phyloP scores from a whole-genome alignment of 73 alveolate species.

The Tetrahymena thermophila region DNA sequence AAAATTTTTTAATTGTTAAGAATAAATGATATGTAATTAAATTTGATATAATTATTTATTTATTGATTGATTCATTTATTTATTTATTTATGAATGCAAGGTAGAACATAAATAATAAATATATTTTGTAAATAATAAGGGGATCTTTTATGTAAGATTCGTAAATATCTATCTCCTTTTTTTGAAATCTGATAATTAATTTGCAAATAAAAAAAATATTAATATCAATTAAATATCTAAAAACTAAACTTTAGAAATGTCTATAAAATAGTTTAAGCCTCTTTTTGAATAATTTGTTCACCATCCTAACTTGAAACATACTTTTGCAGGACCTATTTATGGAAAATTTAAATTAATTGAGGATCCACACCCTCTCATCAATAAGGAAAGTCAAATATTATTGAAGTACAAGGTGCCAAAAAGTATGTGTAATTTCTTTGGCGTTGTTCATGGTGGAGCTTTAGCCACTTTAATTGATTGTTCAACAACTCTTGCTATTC shows the following conservation, averaged over 20 bases:
- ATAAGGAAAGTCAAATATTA: not conserved
- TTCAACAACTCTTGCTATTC: constrained; percentile 44
- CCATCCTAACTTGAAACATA: not conserved
- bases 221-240: not conserved
- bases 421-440: constrained; percentile 31
- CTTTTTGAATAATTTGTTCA: not conserved
- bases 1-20: no score
- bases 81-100: no score
- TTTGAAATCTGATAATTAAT: not conserved
- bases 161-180: not conserved
- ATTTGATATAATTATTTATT: no score
- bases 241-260: not conserved
- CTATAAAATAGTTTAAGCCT: not conserved
- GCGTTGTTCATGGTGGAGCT: constrained; percentile 56
- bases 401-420: constrained; percentile 30
- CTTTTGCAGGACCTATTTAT: not conserved
- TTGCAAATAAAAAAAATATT: not conserved
- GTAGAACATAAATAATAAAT: not conserved
- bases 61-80: no score
- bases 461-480: constrained; percentile 46
- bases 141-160: not conserved
- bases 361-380: not conserved
- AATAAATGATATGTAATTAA: no score
- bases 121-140: not conserved
- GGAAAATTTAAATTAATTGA: not conserved